Base-by-base conservation (phyloP, 805 yeast species). In the Saturnispora zaruensis region DNA sequence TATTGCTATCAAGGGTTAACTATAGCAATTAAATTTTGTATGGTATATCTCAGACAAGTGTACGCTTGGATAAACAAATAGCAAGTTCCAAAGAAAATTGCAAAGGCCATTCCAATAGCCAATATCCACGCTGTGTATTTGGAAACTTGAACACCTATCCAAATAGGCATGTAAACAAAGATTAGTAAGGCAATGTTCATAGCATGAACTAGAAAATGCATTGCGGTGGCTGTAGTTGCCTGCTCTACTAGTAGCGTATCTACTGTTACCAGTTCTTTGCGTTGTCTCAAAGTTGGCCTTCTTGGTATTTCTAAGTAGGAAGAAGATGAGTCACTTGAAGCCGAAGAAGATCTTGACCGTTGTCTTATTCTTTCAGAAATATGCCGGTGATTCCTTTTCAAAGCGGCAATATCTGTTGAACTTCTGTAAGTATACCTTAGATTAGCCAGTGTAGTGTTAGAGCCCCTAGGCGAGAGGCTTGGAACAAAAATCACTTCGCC, bases 161-260 rank as follows among this genome's bases (percentile, higher is more conserved):
- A 54, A 28, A 54, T 41, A 13, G 57, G 57, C 14, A 54, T n/a
- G 32, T 52, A 54, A 30, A 54, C 41, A 28, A 45, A 54, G 2
- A 50, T 20, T 7, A 51, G 41, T 6, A 54, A 41, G 3, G 51
- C 5, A 9, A 53, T n/a, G 25, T 51, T 51, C 7, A 53, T 5
- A 3, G 36, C 14, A 32, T 49, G 50, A 32, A 51, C 49, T 3
- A 49, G 21, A 5, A 46, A n/a, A 18, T 28, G 40, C 16, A 40
- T 38, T 18, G 20, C 23, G 8, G 21, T 18, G 6, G 8, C 40
- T 6, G 21, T n/a, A 5, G 30, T 4, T 11, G 41, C 16, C 3
- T 36, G 40, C 13, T 18, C 20, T 5, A 4, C 11, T 6, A 23
- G 6, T 7, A 5, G 6, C 5, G 3, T 8, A 36, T 36, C 13